Conservation (phyloP, 2,329 filamentous ascomycete species). For the Huntiella decipiens region DNA sequence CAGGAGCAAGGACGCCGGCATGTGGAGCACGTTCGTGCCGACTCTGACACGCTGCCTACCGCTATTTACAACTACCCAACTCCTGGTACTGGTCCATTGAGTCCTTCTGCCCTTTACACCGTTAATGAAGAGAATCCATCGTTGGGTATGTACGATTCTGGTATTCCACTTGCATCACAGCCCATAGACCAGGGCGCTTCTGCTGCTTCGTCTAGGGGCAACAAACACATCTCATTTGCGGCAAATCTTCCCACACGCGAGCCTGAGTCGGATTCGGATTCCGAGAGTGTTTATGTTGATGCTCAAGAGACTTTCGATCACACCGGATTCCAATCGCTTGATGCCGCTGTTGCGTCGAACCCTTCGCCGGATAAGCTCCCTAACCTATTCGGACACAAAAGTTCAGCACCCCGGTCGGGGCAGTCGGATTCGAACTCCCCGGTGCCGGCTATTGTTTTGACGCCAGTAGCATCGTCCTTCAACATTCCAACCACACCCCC, state of each 20-base stretch:
- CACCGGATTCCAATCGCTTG: slow-evolving; percentile 50
- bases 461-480: background rate
- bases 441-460: slow-evolving; percentile 1
- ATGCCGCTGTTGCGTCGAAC: slow-evolving; percentile 46
- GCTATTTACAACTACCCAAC: no score
- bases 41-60: no score
- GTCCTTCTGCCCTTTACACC: no score
- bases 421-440: background rate
- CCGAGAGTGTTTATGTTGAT: slow-evolving; percentile 50
- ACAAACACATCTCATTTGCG: slow-evolving; percentile 18
- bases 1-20: no score
- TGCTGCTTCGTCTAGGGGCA: no score
- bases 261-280: slow-evolving; percentile 22
- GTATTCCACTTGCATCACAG: no score
- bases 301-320: slow-evolving; percentile 58
- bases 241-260: slow-evolving; percentile 18
- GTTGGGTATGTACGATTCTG: no score
- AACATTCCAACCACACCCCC: background rate
- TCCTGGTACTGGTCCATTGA: no score
- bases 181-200: no score
- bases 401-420: background rate
- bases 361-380: slow-evolving; percentile 18
- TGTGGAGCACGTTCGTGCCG: no score
- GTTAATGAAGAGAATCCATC: no score
- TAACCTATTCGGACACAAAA: background rate